Percentiles rank a stretch among this genome's conserved stretches.
Conservation (phyloP, 176 grass and related monocot genomes). For the Rhynchospora breviuscula region DNA sequence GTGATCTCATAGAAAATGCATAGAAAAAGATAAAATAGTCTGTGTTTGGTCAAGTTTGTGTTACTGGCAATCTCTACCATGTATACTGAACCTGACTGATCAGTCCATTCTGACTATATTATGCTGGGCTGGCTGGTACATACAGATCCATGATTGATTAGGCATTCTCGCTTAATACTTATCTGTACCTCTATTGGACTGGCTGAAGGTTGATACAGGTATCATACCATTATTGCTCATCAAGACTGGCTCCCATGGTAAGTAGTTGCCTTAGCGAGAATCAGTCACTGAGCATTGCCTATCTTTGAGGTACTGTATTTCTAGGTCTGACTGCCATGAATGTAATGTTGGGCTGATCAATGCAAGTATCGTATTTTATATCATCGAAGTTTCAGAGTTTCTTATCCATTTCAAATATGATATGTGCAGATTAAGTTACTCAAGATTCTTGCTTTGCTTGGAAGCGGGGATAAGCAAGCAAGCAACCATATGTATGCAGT, state of each 20-base stretch:
- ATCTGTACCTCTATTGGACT: slow-evolving; percentile 2
- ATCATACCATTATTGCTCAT: neutral
- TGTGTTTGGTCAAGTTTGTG: neutral
- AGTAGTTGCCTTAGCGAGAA: slow-evolving; percentile 6
- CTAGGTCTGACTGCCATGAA: neutral
- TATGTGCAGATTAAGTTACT: slow-evolving; percentile 86
- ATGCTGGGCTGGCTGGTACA: neutral
- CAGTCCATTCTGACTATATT: neutral
- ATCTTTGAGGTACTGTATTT: neutral
- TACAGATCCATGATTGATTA: neutral
- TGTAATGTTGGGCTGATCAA: neutral
- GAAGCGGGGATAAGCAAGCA: slow-evolving; percentile 88
- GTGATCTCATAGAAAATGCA: neutral
- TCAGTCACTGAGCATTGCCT: slow-evolving; percentile 9
- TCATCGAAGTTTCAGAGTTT: slow-evolving; percentile 19
- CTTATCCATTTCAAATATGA: slow-evolving; percentile 17
- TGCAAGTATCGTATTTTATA: slow-evolving; percentile 1
- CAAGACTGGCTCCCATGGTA: neutral
- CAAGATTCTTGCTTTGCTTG: slow-evolving; percentile 93
- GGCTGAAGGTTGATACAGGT: neutral
- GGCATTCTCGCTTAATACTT: neutral
- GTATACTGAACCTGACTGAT: neutral
- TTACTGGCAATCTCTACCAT: neutral
- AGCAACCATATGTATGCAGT: slow-evolving; percentile 81
- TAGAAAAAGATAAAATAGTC: neutral